phyloP scores from a whole-genome alignment of 805 yeast species.

The Kuraishia molischiana region DNA sequence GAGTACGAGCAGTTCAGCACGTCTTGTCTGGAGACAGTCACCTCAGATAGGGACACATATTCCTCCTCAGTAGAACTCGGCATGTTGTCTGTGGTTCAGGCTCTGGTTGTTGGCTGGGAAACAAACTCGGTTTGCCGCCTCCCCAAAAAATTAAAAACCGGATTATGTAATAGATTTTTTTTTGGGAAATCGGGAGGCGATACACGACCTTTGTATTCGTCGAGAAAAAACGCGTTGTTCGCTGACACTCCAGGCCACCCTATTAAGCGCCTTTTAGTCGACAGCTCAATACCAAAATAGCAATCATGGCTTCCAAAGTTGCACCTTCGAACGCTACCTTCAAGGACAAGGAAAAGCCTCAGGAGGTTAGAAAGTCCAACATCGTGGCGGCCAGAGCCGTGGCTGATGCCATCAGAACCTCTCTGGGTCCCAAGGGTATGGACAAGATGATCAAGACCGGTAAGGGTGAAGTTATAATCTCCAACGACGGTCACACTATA shows the following conservation, averaged over 20 bases:
- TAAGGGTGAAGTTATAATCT: slow-evolving; percentile 84
- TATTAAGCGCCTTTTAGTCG: not conserved
- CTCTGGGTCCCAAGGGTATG: slow-evolving; percentile 98
- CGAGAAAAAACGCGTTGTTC: not conserved
- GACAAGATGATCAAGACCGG: slow-evolving; percentile 97
- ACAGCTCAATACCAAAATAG: slow-evolving; percentile 7
- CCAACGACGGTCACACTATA: slow-evolving; percentile 98
- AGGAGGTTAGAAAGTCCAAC: slow-evolving; percentile 83
- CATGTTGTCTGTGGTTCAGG: not conserved
- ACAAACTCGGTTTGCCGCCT: not conserved
- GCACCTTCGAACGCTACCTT: slow-evolving; percentile 76
- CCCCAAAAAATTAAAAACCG: too few relatives aligned
- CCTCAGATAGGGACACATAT: slow-evolving; percentile 13
- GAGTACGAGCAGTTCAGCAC: slow-evolving; percentile 45
- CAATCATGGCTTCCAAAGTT: slow-evolving; percentile 12
- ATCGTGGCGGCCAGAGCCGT: slow-evolving; percentile 91
- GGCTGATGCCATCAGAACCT: slow-evolving; percentile 90
- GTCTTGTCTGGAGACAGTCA: slow-evolving; percentile 24
- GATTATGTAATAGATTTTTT: too few relatives aligned
- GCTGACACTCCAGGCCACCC: not conserved
- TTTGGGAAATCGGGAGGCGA: too few relatives aligned
- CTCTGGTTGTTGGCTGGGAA: not conserved
- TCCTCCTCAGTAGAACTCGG: slow-evolving; percentile 2
- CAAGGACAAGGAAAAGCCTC: slow-evolving; percentile 90
- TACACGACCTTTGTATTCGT: not conserved